Conservation (phyloP, 495 filamentous ascomycete genomes). For the Paragyromitra xinjiangensis region DNA sequence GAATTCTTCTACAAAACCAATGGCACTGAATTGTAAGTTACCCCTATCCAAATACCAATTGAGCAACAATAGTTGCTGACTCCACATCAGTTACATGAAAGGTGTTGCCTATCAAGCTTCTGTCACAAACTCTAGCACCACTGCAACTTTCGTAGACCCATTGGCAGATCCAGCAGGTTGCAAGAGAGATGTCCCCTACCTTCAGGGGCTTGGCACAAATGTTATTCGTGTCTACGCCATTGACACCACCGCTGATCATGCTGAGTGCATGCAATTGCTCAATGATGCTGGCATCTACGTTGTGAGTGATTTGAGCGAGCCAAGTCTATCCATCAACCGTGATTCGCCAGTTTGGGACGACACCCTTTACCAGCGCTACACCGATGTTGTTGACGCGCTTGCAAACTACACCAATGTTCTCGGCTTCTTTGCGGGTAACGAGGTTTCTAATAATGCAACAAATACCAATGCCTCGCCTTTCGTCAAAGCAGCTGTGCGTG, state of each 20-base stretch:
- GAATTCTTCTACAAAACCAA: constrained; percentile 80
- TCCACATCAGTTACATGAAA: constrained; percentile 69
- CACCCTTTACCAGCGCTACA: constrained; percentile 79
- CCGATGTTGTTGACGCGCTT: constrained; percentile 80
- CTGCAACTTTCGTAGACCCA: constrained; percentile 68
- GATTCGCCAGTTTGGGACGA: constrained; percentile 78
- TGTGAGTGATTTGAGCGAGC: constrained; percentile 85
- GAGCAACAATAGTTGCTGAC: neutral
- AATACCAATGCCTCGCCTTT: constrained; percentile 89
- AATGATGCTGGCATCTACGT: constrained; percentile 92
- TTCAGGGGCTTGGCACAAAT: constrained; percentile 82
- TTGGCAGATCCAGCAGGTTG: constrained; percentile 75
- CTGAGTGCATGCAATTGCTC: constrained; percentile 83
- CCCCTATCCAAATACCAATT: constrained; percentile 1
- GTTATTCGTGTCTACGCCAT: constrained; percentile 93
- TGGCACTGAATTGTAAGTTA: constrained; percentile 77
- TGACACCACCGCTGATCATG: constrained; percentile 79
- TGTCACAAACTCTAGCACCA: constrained; percentile 59
- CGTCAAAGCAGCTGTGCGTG: constrained; percentile 95
- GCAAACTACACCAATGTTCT: constrained; percentile 83
- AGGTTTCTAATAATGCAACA: constrained; percentile 83
- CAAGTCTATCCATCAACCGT: constrained; percentile 82
- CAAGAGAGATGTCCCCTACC: constrained; percentile 81
- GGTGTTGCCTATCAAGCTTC: constrained; percentile 88
- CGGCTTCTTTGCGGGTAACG: constrained; percentile 97